These are phyloP conservation scores for Aspergillus hancockii DNA, from an alignment of 495 filamentous ascomycete species.

Conservation along the genomic window DNA sequence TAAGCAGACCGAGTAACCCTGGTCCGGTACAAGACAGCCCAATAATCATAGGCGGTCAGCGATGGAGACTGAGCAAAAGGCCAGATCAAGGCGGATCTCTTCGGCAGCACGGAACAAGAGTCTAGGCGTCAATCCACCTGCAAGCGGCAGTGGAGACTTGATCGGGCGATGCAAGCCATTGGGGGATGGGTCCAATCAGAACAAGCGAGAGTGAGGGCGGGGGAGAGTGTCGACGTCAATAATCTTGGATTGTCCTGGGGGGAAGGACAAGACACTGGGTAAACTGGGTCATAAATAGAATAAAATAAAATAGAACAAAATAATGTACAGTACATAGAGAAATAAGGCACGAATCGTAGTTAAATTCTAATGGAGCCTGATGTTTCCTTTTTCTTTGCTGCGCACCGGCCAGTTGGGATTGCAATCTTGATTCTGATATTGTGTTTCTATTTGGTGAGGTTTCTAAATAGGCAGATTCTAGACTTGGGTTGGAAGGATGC, in stretches of 20 bases:
- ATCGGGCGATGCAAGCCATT: slow-evolving; percentile 23
- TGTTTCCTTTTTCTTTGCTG: background rate
- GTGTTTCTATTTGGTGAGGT: background rate
- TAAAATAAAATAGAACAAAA: background rate
- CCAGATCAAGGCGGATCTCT: slow-evolving; percentile 14
- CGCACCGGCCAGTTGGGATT: background rate
- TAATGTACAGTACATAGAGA: background rate
- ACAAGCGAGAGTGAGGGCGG: background rate
- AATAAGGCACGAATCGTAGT: no score
- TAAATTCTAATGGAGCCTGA: background rate
- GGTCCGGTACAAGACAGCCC: background rate
- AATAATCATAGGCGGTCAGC: slow-evolving; percentile 1
- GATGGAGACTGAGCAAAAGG: background rate
- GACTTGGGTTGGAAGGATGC: slow-evolving; percentile 4
- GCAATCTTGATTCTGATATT: background rate
- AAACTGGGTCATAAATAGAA: background rate
- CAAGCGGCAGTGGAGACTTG: slow-evolving; percentile 24
- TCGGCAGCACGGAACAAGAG: slow-evolving; percentile 26
- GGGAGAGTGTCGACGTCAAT: slow-evolving; percentile 6
- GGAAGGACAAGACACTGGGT: background rate
- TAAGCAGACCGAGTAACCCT: background rate
- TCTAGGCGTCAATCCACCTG: slow-evolving; percentile 25
- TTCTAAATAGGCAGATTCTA: slow-evolving; percentile 6
- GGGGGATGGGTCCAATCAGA: slow-evolving; percentile 11
- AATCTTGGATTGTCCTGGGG: background rate